These are phyloP conservation scores for Colletotrichum sp. DNA, from an alignment of 2,329 filamentous ascomycete genomes.

Conservation along the genomic window DNA sequence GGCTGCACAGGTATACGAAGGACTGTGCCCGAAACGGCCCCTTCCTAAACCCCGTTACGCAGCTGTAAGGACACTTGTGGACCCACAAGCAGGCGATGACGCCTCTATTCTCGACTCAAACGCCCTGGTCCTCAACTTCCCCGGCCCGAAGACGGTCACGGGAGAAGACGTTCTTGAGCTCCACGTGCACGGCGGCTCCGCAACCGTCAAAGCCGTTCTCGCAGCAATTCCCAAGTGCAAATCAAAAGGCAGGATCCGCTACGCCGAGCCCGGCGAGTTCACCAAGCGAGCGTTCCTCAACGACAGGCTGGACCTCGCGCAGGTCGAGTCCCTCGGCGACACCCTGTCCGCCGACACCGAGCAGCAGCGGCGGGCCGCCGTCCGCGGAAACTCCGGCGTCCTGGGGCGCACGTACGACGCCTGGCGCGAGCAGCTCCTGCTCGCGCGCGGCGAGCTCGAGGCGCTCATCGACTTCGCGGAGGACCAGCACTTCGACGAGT, in stretches of 20 bases:
- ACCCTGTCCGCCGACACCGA: slow-evolving; percentile 78
- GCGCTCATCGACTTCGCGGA: slow-evolving; percentile 97
- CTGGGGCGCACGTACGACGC: slow-evolving; percentile 79
- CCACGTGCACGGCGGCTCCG: slow-evolving; percentile 91
- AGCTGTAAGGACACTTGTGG: slow-evolving; percentile 74
- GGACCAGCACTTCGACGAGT: slow-evolving; percentile 96
- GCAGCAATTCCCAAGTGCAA: slow-evolving; percentile 70
- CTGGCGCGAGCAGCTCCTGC: slow-evolving; percentile 80
- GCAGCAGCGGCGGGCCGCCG: slow-evolving; percentile 86
- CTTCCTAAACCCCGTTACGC: slow-evolving; percentile 62
- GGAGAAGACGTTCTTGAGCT: slow-evolving; percentile 93
- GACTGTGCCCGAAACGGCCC: slow-evolving; percentile 53
- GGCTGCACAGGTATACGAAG: slow-evolving; percentile 49
- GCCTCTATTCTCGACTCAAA: slow-evolving; percentile 74
- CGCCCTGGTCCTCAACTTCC: slow-evolving; percentile 84
- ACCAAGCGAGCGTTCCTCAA: slow-evolving; percentile 92
- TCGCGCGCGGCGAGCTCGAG: slow-evolving; percentile 89
- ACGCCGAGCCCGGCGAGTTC: slow-evolving; percentile 95
- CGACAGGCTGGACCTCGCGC: slow-evolving; percentile 81
- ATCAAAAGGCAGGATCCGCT: slow-evolving; percentile 62
- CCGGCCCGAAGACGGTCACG: slow-evolving; percentile 80
- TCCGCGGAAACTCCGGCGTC: slow-evolving; percentile 74
- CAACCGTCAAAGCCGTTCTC: slow-evolving; percentile 87
- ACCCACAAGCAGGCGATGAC: slow-evolving; percentile 39
- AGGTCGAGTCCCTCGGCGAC: slow-evolving; percentile 74